Base-by-base conservation (phyloP, 2,329 filamentous ascomycete species). In the Orbilia ellipsospora region DNA sequence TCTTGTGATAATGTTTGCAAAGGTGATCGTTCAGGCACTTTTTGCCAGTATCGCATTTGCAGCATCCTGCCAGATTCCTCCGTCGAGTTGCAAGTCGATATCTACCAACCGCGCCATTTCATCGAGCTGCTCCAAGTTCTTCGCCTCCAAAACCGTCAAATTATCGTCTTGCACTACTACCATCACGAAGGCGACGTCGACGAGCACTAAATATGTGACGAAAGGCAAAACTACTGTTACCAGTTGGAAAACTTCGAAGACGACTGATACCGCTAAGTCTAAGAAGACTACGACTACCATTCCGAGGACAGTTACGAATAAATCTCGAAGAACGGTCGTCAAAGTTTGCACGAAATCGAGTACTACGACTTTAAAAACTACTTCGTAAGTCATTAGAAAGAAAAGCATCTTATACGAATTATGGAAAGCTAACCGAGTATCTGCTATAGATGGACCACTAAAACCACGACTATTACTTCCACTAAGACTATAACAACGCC, bases 121-220 rank as follows among this genome's bases (percentile, higher is more conserved):
- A 5, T 60, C 56, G 12, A 48, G 40, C 40, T 60, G 56, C 56
- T 60, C 56, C 4, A 45, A 48, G n/a, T 23, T 60, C 18, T 60
- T 60, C 23, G 40, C 45, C 20, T 20, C 56, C 0, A 45, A 28
- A 16, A 48, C 40, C n/a, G 20, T 60, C 16, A 60, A 60, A 15
- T 2, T 60, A 1, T 60, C 56, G 6, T 48, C 56, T 26, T 60
- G 56, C 56, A 60, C 40, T 26, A 18, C 7, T 10, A 60, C 56
- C n/a, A 8, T 44, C 10, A 59, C 55, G n/a, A 59, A 59, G 23
- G 16, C 56, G n/a, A 42, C 55, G 28, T 15, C 55, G 6, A 59
- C 55, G 16, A 59, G 28, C 10, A 59, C 55, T 3, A 59, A 44
- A 18, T 59, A 59, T 20, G 20, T 44, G 28, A 59, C 40, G 28